Percentiles rank a stretch among this genome's conserved stretches.
These are phyloP conservation scores for Ogataea paraovalis DNA, from an alignment of 805 yeast genomes.

Conservation along the genomic window DNA sequence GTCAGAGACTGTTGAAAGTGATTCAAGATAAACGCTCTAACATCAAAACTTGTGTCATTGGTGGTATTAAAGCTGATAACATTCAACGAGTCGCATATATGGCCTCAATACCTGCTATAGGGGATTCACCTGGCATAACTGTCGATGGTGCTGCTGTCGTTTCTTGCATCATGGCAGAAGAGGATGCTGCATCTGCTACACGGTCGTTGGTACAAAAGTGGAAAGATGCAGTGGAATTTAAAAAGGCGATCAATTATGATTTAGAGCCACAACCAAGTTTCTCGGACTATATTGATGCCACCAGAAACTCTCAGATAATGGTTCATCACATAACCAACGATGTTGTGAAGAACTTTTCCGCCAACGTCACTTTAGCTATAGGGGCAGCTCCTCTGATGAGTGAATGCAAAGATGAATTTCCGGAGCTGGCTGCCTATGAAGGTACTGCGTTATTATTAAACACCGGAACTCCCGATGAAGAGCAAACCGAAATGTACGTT, in stretches of 20 bases:
- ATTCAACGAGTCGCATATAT: constrained; percentile 54
- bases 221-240: constrained; percentile 6
- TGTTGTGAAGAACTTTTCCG: constrained; percentile 86
- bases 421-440: constrained; percentile 56
- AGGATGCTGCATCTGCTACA: constrained; percentile 52
- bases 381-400: constrained; percentile 92
- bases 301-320: constrained; percentile 42
- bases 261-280: not conserved
- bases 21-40: constrained; percentile 34
- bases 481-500: constrained; percentile 38
- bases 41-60: constrained; percentile 70
- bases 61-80: constrained; percentile 69
- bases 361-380: constrained; percentile 77
- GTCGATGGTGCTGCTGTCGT: constrained; percentile 88
- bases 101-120: constrained; percentile 38
- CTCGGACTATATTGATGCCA: not conserved
- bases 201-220: constrained; percentile 31
- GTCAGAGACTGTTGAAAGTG: constrained; percentile 47
- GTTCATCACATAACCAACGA: constrained; percentile 85
- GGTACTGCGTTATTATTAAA: constrained; percentile 59
- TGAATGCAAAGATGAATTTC: constrained; percentile 63
- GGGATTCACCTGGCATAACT: constrained; percentile 16
- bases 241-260: not conserved
- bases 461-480: constrained; percentile 65
- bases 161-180: constrained; percentile 72